Conservation (phyloP, 345 rosid species). For the Rhodamnia rubescens region DNA sequence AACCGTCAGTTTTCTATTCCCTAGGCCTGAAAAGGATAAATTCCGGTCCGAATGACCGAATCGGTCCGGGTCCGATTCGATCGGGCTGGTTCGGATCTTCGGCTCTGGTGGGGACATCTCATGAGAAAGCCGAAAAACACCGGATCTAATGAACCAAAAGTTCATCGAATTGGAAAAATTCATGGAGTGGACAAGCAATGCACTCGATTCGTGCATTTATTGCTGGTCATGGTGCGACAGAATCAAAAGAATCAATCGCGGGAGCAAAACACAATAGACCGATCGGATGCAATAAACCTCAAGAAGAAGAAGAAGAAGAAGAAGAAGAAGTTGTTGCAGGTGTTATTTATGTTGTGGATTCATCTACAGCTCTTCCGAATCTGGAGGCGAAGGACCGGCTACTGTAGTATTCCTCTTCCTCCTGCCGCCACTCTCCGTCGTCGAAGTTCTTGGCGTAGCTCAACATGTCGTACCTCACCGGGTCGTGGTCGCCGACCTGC, state of each 20-base stretch:
- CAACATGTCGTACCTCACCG: not conserved
- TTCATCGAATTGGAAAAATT: not conserved
- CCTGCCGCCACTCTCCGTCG: slow-evolving; percentile 14
- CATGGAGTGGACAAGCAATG: not conserved
- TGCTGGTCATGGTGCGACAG: not conserved
- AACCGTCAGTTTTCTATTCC: not conserved
- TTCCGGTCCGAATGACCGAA: not conserved
- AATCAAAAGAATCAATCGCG: not conserved
- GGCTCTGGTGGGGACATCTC: not conserved
- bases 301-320: not conserved
- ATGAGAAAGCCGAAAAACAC: not conserved
- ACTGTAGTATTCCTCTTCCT: slow-evolving; percentile 2
- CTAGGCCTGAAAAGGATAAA: not conserved
- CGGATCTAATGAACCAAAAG: not conserved
- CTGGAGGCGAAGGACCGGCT: slow-evolving; percentile 4
- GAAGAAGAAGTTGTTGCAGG: not conserved
- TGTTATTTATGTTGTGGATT: not conserved
- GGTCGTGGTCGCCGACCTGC: not conserved
- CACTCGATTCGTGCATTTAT: too few species aligned
- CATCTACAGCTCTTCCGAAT: not conserved
- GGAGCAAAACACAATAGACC: not conserved
- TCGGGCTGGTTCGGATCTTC: not conserved
- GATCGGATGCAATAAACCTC: not conserved
- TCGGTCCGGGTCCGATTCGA: not conserved
- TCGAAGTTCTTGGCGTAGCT: slow-evolving; percentile 13